phyloP scores from a whole-genome alignment of 129 eudicot species.

The Centrapalus pauciflorus region DNA sequence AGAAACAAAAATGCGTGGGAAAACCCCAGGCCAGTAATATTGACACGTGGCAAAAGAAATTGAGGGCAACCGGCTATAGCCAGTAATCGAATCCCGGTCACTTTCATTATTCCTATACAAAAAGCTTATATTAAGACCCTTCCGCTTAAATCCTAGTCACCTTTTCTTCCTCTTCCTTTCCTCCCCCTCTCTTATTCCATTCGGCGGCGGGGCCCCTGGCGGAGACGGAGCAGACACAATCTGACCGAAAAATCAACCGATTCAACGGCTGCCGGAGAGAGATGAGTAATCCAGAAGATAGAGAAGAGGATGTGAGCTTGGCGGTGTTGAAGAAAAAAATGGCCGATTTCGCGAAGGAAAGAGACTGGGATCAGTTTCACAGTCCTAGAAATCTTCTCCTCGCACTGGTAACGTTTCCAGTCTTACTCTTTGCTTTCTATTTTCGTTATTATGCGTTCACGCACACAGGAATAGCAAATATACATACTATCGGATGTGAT shows the following conservation, averaged over 20 bases:
- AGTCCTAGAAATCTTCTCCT: constrained; percentile 75
- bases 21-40: background rate
- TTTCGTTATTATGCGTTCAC: background rate
- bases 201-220: constrained; percentile 23
- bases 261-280: constrained; percentile 22
- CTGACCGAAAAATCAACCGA: background rate
- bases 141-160: constrained; percentile 21
- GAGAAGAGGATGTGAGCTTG: constrained; percentile 37
- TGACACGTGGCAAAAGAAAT: constrained; percentile 2
- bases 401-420: constrained; percentile 47
- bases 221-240: background rate
- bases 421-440: background rate
- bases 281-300: constrained; percentile 21
- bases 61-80: constrained; percentile 6
- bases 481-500: background rate
- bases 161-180: constrained; percentile 19
- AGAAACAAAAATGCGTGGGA: background rate
- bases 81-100: background rate
- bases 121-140: constrained; percentile 2
- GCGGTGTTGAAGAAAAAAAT: constrained; percentile 49
- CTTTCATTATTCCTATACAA: background rate
- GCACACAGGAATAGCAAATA: background rate
- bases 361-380: constrained; percentile 75
- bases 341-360: constrained; percentile 65
- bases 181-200: background rate